Evolutionary conservation across 768 basidiomycete species (phyloP), one percentile per base, ranked within the genome.

Genomic region (Pholiota conissans): DNA sequence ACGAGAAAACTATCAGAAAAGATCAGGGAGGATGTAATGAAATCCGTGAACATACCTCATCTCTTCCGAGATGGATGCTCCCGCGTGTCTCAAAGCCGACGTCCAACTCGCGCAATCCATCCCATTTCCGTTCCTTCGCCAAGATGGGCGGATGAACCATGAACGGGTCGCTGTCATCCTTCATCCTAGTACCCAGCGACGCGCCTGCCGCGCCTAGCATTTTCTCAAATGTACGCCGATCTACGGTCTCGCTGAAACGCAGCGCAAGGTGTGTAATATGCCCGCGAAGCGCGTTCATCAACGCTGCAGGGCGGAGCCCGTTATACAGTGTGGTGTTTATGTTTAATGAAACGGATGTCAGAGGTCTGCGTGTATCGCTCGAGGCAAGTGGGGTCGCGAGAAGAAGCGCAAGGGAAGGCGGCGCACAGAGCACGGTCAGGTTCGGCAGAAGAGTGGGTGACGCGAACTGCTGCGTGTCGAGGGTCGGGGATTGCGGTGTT

Each of bases 211-310:
- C 76, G n/a, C 73, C 72, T 32, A 82, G 54, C 8, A 79, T 71
- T 59, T 81, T 81, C 54, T 78, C 80, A 28, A 79, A 71, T 13
- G 79, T 76, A 39, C 81, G 68, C 55, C 70, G 67, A 59, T 82
- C 81, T 14, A 81, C 76, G 22, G 65, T 63, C 20, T 69, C 65
- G 1, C 72, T 68, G 58, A 82, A 81, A 6, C 66, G 61, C 3
- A 82, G 55, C 2, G 65, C 59, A 2, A 81, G 67, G 7, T 62
- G 60, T 14, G 59, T 55, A 3, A 24, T 29, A 49, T 77, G 65
- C 7, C 74, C 77, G 14, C 63, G 69, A 14, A 80, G 60, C 6
- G 69, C 52, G 9, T 59, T 60, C 67, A 81, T 73, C 5, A 81
- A 64, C 5, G 76, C 67, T 5, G 73, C 72, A 0, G 81, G 81